Evolutionary conservation across 1,284 basidiomycete genomes (phyloP).

Genomic region (Papiliotrema nemorosa): DNA sequence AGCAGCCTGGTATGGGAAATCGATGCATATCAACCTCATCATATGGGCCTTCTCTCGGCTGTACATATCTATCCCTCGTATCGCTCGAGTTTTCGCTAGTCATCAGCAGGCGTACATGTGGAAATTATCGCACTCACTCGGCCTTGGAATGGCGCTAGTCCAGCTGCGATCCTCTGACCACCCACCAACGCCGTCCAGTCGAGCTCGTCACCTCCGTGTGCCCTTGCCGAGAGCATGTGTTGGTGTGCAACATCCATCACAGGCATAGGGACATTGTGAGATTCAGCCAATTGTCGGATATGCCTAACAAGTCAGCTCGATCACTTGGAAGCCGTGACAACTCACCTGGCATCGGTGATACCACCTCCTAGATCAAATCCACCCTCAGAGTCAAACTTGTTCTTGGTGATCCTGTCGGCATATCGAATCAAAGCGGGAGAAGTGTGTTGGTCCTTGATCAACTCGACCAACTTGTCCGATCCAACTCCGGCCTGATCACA

Average conservation of each 20-base stretch:
- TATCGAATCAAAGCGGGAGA: constrained; percentile 29
- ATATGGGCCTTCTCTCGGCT: too few relatives aligned
- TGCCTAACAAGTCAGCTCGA: constrained; percentile 30
- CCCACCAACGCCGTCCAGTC: constrained; percentile 50
- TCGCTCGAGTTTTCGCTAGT: constrained; percentile 9
- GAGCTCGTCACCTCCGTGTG: constrained; percentile 50
- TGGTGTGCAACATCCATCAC: constrained; percentile 67
- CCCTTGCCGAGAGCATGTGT: constrained; percentile 72
- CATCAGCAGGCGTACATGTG: neutral
- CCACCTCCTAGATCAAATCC: constrained; percentile 88
- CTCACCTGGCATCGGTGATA: constrained; percentile 70
- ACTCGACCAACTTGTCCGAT: constrained; percentile 55
- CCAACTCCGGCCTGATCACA: constrained; percentile 80
- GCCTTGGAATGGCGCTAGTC: constrained; percentile 46
- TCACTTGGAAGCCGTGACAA: constrained; percentile 8
- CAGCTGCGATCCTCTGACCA: constrained; percentile 47
- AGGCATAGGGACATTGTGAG: constrained; percentile 75
- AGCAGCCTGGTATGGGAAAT: too few relatives aligned
- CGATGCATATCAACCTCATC: too few relatives aligned
- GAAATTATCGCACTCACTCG: constrained; percentile 25
- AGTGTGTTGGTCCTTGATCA: constrained; percentile 56
- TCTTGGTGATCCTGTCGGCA: constrained; percentile 36
- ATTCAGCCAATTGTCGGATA: constrained; percentile 53
- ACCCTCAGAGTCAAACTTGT: constrained; percentile 68
- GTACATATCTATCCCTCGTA: constrained; percentile 4